Base-by-base conservation (phyloP, 352 stramenopile genomes). In the Elongisporangium undulatum region DNA sequence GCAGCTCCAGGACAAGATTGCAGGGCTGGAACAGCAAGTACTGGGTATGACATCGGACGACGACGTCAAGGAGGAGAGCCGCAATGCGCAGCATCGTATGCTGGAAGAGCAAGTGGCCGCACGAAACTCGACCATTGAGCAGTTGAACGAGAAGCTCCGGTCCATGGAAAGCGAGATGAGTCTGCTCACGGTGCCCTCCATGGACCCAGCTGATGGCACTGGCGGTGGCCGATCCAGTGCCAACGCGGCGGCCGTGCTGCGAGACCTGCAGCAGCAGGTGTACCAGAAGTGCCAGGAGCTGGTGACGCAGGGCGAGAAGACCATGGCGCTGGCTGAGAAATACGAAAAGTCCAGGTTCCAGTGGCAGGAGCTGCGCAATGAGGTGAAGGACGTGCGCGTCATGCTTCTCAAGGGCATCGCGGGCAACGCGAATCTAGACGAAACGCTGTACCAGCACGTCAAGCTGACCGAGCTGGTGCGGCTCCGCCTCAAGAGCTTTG, bases 261-360 rank as follows among this genome's bases (percentile, higher is more conserved):
- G 73, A 9, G 80, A 82, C 21, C 63, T 91, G 51, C 81, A 92
- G 52, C 68, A 92, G 21, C 76, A 90, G 48, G 63, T 94, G 21
- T 91, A 87, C 60, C 34, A 70, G 13, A 94, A 91, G 52, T 89
- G 75, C 0, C 69, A 88, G 53, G 81, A 90, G 64, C 77, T 92
- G 20, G 81, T 94, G 10, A 62, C 76, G 20, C 82, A 92, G 64
- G 79, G 75, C 7, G 85, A 94, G 61, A 90, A 87, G 53, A 75
- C 87, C 39, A 41, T 94, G 16, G 62, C 65, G 21, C 59, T 89
- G 15, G 74, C 69, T 4, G 62, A 75, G 13, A 64, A 66, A 21
- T 66, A 78, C 13, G 77, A 87, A 12, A 77, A 79, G 24, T 53
- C 74, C 26, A 85, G 77, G 51, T 22, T 51, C 2, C 65, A 85